Conservation (phyloP, 2,329 filamentous ascomycete species). For the Colletotrichum horii region DNA sequence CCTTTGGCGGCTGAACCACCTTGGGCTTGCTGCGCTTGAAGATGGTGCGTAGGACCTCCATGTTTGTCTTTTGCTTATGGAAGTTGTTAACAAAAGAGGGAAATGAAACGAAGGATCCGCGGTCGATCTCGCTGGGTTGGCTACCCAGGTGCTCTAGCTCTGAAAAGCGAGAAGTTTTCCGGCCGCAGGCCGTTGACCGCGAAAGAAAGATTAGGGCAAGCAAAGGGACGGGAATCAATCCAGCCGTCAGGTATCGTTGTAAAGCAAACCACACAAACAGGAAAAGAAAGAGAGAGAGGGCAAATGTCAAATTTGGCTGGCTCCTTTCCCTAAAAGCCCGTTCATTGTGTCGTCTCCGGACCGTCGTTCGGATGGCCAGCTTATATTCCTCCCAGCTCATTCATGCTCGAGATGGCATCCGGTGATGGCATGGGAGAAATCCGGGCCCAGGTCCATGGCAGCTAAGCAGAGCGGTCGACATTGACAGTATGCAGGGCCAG, state of each 20-base stretch:
- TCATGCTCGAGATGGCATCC: not conserved
- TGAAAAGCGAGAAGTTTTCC: not conserved
- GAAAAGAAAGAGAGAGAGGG: not conserved
- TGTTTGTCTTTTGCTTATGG: not conserved
- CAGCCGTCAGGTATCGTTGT: not conserved
- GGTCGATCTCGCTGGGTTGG: not conserved
- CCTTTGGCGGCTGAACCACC: conserved; percentile 1
- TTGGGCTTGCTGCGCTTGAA: not conserved
- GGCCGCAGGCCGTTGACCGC: not conserved
- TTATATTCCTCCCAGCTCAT: conserved; percentile 7
- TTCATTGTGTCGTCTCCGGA: not conserved
- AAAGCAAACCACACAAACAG: not conserved
- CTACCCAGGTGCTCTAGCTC: conserved; percentile 10
- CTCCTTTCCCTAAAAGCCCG: not conserved
- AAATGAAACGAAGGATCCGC: not conserved
- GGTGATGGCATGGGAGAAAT: not conserved
- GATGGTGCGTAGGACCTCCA: conserved; percentile 4
- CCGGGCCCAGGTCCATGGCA: not conserved
- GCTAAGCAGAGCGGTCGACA: not conserved
- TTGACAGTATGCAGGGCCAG: not conserved
- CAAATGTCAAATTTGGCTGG: not conserved
- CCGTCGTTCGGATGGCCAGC: conserved; percentile 3
- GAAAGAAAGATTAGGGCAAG: not conserved
- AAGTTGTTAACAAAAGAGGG: not conserved
- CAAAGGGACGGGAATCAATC: not conserved